Base-by-base conservation (phyloP, 139 green algal genomes). In the Chlamydomonas eustigma region DNA sequence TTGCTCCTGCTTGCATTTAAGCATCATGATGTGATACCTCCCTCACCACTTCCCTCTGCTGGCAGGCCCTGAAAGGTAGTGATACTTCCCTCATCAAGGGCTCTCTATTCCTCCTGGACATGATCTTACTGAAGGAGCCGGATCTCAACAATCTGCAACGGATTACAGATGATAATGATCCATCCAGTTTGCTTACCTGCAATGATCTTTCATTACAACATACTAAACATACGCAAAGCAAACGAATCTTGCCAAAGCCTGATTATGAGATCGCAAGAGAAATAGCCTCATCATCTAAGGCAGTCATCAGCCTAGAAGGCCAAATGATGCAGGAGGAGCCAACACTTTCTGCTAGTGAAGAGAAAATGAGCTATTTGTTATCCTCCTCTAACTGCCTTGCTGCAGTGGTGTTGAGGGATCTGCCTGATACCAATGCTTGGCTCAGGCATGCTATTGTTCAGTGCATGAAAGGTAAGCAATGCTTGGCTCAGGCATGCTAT, bases 381-480 rank as follows among this genome's bases (percentile, higher is more conserved):
- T 5, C 39, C 1, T 18, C 70, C 25, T 5, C 44, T 22, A 22
- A n/a, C 1, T 78, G 75, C 70, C 38, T 81, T 68, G 81, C 74
- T 31, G 24, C 50, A 25, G 28, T 32, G 28, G 64, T 83, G 24
- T 51, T 81, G 38, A 0, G 8, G 8, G 32, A 73, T 5, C 64
- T 81, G 69, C 73, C 68, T 5, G 79, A 80, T 25, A 79, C 79
- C 63, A 74, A 81, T 74, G 28, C 44, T 33, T 84, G 82, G 75
- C 34, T 84, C 39, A 39, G 78, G 37, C 79, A 87, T 64, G 39
- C 76, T 30, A 67, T 78, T 35, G 6, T 51, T 2, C 31, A 50
- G 25, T 64, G 71, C 4, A 70, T 37, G 12, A 76, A 78, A 35
- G 80, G 75, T 84, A 44, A n/a, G 25, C 28, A 37, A 35, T 24